Percentiles rank a stretch among this genome's conserved stretches.
These are phyloP conservation scores for Linaria vulgaris DNA, from an alignment of 257 asterid genomes.

Conservation along the genomic window DNA sequence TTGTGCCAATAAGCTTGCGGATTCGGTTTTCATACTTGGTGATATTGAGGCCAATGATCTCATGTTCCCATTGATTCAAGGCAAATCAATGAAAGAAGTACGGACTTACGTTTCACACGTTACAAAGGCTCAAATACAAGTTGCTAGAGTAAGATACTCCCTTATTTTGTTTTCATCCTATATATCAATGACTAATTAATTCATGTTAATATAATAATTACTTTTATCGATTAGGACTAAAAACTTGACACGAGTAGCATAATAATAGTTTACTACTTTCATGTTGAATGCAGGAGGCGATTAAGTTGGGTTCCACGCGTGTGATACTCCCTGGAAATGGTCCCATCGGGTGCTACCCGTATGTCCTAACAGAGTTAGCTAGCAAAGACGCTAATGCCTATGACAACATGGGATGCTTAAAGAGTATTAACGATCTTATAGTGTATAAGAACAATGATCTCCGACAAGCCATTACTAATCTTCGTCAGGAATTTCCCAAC, in stretches of 20 bases:
- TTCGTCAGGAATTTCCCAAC: conserved; percentile 2
- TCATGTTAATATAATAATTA: too few species aligned
- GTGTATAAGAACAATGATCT: conserved; percentile 3
- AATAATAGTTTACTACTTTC: neutral
- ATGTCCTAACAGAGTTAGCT: neutral
- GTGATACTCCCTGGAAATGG: conserved; percentile 14
- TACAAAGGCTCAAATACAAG: too few species aligned
- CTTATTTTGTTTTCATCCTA: neutral
- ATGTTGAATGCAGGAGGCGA: neutral
- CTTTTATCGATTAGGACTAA: neutral
- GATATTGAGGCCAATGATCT: too few species aligned
- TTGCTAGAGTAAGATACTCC: too few species aligned
- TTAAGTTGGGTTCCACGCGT: conserved; percentile 26
- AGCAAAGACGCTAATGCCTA: neutral
- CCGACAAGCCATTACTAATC: neutral
- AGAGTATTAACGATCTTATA: neutral
- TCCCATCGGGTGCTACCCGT: conserved; percentile 22
- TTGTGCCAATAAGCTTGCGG: neutral
- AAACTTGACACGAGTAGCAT: neutral
- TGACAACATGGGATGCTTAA: conserved; percentile 19
- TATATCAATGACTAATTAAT: too few species aligned
- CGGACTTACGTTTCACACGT: too few species aligned
- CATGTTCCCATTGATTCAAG: too few species aligned
- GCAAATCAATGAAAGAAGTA: too few species aligned
- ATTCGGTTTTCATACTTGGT: conserved; percentile 16